Percentiles rank a stretch among this genome's conserved stretches.
Evolutionary conservation across 2,329 filamentous ascomycete genomes (phyloP).

Genomic region (Alternaria gansuensis): DNA sequence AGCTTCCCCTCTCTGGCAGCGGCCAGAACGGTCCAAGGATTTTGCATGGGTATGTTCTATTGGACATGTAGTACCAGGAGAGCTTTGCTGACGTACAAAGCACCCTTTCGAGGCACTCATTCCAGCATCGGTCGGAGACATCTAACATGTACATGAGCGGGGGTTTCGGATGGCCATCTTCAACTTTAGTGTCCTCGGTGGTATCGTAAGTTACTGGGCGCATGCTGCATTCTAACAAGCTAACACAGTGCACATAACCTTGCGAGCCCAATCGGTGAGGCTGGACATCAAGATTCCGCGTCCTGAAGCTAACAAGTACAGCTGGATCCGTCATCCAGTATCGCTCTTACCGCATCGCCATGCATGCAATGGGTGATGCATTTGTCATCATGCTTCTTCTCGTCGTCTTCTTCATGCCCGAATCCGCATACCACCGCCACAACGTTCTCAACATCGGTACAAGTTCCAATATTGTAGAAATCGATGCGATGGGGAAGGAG

Average conservation of each 20-base stretch:
- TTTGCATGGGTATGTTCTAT: conserved; percentile 30
- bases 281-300: not conserved
- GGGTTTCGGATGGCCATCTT: conserved; percentile 38
- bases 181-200: conserved; percentile 38
- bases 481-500: conserved; percentile 21
- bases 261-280: conserved; percentile 31
- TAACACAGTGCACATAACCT: conserved; percentile 23
- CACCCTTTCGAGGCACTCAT: conserved; percentile 40
- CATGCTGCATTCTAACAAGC: too few relatives aligned
- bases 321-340: conserved; percentile 36
- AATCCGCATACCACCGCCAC: conserved; percentile 28
- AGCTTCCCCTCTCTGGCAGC: conserved; percentile 33
- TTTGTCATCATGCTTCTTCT: conserved; percentile 35
- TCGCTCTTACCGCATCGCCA: conserved; percentile 30
- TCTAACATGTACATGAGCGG: conserved; percentile 40
- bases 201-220: conserved; percentile 22
- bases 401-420: conserved; percentile 40
- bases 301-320: not conserved
- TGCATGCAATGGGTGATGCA: conserved; percentile 37
- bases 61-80: not conserved
- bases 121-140: conserved; percentile 36
- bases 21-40: conserved; percentile 33
- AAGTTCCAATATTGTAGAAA: conserved; percentile 20
- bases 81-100: conserved; percentile 3
- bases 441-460: conserved; percentile 34